phyloP scores from a whole-genome alignment of 768 basidiomycete genomes.

The Chalciporus piperatus region DNA sequence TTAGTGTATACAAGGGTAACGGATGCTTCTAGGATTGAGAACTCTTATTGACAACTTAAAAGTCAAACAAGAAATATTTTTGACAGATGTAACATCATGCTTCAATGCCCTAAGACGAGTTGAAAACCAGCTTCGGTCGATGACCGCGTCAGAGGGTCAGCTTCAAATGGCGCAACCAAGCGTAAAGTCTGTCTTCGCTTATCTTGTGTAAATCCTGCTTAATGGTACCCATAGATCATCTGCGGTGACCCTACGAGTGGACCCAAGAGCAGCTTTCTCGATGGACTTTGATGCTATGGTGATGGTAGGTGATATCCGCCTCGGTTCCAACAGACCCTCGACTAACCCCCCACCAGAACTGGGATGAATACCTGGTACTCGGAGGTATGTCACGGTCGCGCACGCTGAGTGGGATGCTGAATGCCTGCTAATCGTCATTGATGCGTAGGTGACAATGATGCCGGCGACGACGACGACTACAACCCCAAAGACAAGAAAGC shows the following conservation, averaged over 20 bases:
- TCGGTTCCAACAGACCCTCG: background rate
- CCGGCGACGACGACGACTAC: slow-evolving; percentile 49
- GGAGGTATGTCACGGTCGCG: slow-evolving; percentile 34
- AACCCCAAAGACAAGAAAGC: slow-evolving; percentile 35
- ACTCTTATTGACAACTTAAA: slow-evolving; percentile 1
- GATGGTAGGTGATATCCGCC: slow-evolving; percentile 40
- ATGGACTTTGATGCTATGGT: slow-evolving; percentile 68
- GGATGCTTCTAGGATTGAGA: background rate
- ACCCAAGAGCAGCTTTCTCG: slow-evolving; percentile 46
- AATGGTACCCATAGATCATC: slow-evolving; percentile 39
- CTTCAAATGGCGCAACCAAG: slow-evolving; percentile 72
- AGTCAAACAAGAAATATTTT: slow-evolving; percentile 86
- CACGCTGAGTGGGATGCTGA: background rate
- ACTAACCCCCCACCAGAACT: slow-evolving; percentile 40
- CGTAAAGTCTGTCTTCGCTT: slow-evolving; percentile 47
- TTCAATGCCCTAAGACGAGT: slow-evolving; percentile 77
- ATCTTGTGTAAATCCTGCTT: background rate
- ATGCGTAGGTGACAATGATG: slow-evolving; percentile 6
- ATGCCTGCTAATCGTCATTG: background rate
- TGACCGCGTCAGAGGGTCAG: slow-evolving; percentile 44
- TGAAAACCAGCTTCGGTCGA: slow-evolving; percentile 59
- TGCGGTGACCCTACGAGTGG: slow-evolving; percentile 49
- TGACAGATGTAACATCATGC: slow-evolving; percentile 76
- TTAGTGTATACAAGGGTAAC: slow-evolving; percentile 51
- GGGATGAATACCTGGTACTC: slow-evolving; percentile 60